phyloP scores from a whole-genome alignment of 129 eudicot species.

The Flaveria linearis region DNA sequence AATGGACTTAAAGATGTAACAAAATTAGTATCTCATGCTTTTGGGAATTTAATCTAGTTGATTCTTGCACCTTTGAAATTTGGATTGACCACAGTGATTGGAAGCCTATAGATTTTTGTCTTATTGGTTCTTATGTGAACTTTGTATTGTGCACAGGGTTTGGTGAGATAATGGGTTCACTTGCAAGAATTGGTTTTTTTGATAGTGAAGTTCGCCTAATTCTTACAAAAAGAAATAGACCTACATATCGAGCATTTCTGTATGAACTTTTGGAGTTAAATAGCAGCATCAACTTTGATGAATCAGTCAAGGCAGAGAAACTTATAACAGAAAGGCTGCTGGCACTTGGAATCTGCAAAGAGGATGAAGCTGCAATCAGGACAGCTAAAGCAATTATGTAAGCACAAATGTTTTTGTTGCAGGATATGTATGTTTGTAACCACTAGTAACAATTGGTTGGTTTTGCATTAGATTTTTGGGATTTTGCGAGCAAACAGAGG shows the following conservation, averaged over 20 bases:
- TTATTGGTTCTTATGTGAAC: slow-evolving; percentile 15
- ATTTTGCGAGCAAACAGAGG: slow-evolving; percentile 53
- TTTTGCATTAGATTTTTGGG: slow-evolving; percentile 73
- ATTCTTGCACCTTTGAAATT: neutral
- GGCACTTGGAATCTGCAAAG: slow-evolving; percentile 59
- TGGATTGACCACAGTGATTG: neutral
- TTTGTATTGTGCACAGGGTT: slow-evolving; percentile 57
- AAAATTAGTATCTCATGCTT: neutral
- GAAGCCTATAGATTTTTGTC: neutral
- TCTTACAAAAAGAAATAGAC: slow-evolving; percentile 42
- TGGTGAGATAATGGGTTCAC: slow-evolving; percentile 85
- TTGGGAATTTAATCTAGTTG: neutral
- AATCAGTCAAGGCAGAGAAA: slow-evolving; percentile 53
- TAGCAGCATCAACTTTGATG: slow-evolving; percentile 27
- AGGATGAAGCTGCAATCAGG: slow-evolving; percentile 51
- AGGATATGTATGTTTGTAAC: neutral
- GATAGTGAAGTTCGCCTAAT: slow-evolving; percentile 38
- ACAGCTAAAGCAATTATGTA: slow-evolving; percentile 90
- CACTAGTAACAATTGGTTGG: neutral
- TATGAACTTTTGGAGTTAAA: slow-evolving; percentile 51
- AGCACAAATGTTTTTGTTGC: slow-evolving; percentile 23
- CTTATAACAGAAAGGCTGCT: slow-evolving; percentile 57
- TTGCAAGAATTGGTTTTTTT: slow-evolving; percentile 80
- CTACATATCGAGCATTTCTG: slow-evolving; percentile 56
- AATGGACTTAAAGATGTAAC: neutral